Evolutionary conservation across 805 yeast species (phyloP).

Genomic region (Hanseniaspora vineae): DNA sequence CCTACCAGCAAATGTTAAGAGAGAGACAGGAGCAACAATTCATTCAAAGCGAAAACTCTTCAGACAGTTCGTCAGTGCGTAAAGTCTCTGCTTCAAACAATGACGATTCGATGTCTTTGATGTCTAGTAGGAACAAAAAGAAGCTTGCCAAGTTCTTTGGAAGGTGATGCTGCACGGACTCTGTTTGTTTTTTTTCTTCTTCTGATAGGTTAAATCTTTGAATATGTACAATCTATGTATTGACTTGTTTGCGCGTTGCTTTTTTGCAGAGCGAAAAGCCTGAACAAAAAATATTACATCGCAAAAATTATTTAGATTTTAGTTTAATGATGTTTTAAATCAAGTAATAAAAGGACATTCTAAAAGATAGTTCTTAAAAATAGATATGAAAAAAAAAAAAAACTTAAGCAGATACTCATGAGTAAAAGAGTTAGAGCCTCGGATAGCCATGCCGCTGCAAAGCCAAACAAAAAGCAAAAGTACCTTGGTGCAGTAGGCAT

Average conservation of each 20-base stretch:
- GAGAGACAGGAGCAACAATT: slow-evolving; percentile 6
- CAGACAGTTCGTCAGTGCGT: background rate
- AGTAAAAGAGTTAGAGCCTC: background rate
- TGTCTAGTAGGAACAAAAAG: slow-evolving; percentile 5
- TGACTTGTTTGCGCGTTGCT: no score
- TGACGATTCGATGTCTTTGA: slow-evolving; percentile 5
- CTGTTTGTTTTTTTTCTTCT: no score
- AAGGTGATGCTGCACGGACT: background rate
- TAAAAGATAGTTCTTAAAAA: no score
- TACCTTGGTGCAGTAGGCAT: background rate
- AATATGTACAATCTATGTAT: no score
- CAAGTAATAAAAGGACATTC: no score
- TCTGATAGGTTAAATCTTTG: no score
- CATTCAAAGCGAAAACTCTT: slow-evolving; percentile 2
- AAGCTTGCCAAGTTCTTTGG: slow-evolving; percentile 4
- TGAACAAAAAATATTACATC: no score
- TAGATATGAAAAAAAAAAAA: no score
- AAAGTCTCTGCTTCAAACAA: background rate
- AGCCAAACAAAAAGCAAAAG: background rate
- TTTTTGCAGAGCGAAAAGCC: no score
- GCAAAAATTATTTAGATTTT: background rate
- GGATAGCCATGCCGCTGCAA: background rate
- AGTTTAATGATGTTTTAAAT: no score
- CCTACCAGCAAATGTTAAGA: slow-evolving; percentile 8
- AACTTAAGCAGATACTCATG: background rate